phyloP scores from a whole-genome alignment of 441 rosid species.

The Corymbia citriodora region DNA sequence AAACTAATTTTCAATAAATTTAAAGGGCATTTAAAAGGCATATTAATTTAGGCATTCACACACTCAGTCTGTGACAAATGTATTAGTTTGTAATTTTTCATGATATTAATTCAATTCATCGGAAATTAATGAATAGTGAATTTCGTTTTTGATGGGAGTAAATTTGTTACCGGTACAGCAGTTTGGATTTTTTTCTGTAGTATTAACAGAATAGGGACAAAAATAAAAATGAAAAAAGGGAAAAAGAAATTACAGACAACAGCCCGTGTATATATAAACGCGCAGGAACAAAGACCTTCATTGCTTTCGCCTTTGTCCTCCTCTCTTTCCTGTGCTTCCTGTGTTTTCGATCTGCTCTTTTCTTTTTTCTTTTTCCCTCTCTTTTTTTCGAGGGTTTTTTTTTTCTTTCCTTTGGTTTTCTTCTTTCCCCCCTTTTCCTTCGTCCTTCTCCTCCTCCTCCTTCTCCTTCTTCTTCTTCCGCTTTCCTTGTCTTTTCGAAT shows the following conservation, averaged over 20 bases:
- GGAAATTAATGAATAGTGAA: rapidly evolving
- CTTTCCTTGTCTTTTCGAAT: background rate
- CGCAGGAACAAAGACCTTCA: background rate
- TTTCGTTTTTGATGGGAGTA: too few species aligned
- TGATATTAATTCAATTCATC: too few species aligned
- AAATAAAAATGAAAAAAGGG: too few species aligned
- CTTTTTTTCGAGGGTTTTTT: background rate
- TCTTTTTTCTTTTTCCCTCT: background rate
- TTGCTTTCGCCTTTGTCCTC: background rate
- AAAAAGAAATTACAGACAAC: too few species aligned
- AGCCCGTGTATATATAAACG: background rate
- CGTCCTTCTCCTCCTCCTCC: background rate
- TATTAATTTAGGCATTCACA: too few species aligned
- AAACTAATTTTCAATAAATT: too few species aligned
- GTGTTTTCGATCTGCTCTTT: background rate
- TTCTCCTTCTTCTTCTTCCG: background rate
- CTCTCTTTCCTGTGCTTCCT: background rate
- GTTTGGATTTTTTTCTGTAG: background rate
- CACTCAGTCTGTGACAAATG: too few species aligned
- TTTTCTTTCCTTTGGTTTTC: background rate
- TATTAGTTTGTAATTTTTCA: too few species aligned
- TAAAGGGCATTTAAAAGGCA: too few species aligned
- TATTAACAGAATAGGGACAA: background rate
- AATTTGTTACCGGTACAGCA: too few species aligned
- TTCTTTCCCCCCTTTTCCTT: background rate